Base-by-base conservation (phyloP, 768 basidiomycete species). In the Naematelia aurantialba region DNA sequence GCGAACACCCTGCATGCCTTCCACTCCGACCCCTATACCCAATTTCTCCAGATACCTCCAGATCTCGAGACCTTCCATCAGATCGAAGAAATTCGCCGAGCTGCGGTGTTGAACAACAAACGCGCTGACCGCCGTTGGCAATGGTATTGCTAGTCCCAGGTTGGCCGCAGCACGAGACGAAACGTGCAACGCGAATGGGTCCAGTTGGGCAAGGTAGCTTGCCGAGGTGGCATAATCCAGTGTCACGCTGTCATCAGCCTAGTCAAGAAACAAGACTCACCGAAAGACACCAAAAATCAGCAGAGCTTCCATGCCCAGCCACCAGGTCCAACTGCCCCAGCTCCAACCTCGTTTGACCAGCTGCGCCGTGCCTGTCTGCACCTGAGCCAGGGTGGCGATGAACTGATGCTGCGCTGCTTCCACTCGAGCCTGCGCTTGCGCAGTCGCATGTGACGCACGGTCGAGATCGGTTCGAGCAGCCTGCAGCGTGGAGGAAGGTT, bases 281-380 rank as follows among this genome's bases (percentile, higher is more conserved):
- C 67, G 26, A 59, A 73, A 70, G 1, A 73, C 71, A 53, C 71
- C 62, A 68, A 68, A 73, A 2, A 73, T 10, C 34, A 73, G 30
- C 24, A 70, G 3, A 8, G 69, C 30, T 61, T 73, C 68, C 47
- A 73, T 45, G 11, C 47, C 26, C 1, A 68, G 30, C 68, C 71
- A 73, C 59, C 64, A 66, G n/a, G 50, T 47, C 71, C 71, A 73
- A 10, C 50, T 63, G 3, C 68, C 59, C 71, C 71, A 70, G 11
- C 57, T 48, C 62, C 60, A 66, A 0, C 63, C 61, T 12, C 50
- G 60, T 44, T 49, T 62, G 13, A 63, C 63, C 0, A 65, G 56
- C 47, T 34, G 29, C 5, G 34, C 31, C 14, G 34, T 26, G 21
- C 21, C 45, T 1, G 31, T 25, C 29, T 58, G 45, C 51, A 42